Conservation (phyloP, 768 basidiomycete genomes). For the Gautieria morchelliformis region DNA sequence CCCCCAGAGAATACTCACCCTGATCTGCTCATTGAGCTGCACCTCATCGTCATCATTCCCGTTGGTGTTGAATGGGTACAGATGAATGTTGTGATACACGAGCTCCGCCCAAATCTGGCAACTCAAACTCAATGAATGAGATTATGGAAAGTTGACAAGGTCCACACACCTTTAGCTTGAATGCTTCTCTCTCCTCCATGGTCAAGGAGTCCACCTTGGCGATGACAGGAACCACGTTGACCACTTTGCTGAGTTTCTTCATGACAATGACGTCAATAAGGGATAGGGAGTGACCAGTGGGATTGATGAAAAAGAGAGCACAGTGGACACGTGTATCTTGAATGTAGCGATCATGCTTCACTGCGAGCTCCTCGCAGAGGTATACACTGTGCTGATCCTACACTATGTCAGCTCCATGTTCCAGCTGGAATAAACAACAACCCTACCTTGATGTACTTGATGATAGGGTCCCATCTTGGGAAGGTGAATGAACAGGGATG, state of each 20-base stretch:
- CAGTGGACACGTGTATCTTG: slow-evolving; percentile 98
- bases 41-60: slow-evolving; percentile 92
- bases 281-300: slow-evolving; percentile 91
- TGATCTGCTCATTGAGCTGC: slow-evolving; percentile 79
- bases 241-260: slow-evolving; percentile 98
- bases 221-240: slow-evolving; percentile 99
- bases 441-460: slow-evolving; percentile 84
- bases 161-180: slow-evolving; percentile 76
- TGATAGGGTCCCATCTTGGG: slow-evolving; percentile 96
- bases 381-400: slow-evolving; percentile 95
- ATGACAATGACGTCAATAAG: slow-evolving; percentile 97
- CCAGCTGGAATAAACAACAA: neutral
- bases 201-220: slow-evolving; percentile 96
- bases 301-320: slow-evolving; percentile 96
- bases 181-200: slow-evolving; percentile 80
- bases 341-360: slow-evolving; percentile 97
- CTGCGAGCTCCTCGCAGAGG: slow-evolving; percentile 96
- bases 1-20: slow-evolving; percentile 42
- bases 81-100: slow-evolving; percentile 80
- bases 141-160: neutral
- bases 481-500: neutral
- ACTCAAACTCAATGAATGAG: neutral
- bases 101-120: slow-evolving; percentile 86
- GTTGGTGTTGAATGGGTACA: slow-evolving; percentile 96
- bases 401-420: neutral